phyloP scores from a whole-genome alignment of 164 flowering plant species.

The Warburgia ugandensis region DNA sequence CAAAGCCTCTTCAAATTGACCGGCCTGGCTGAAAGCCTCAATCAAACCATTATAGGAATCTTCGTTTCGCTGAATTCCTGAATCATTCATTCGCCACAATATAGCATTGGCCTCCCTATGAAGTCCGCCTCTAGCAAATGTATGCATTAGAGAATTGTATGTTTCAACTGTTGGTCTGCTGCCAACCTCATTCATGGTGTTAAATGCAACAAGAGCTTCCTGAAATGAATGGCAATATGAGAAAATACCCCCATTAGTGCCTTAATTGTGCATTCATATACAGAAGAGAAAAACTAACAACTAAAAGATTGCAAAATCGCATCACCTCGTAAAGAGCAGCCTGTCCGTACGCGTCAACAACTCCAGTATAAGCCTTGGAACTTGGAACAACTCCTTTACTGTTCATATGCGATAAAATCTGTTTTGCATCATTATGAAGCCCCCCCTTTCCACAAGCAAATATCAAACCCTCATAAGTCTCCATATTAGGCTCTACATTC shows the following conservation, averaged over 20 bases:
- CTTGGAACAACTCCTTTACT: slow-evolving; percentile 71
- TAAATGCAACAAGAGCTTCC: slow-evolving; percentile 86
- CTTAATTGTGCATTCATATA: neutral
- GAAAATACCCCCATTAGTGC: neutral
- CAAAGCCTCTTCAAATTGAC: slow-evolving; percentile 79
- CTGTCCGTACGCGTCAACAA: slow-evolving; percentile 87
- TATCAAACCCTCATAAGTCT: slow-evolving; percentile 81
- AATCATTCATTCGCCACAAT: slow-evolving; percentile 50
- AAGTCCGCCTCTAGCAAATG: slow-evolving; percentile 80
- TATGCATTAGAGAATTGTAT: slow-evolving; percentile 56
- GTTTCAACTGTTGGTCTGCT: slow-evolving; percentile 66
- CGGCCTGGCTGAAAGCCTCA: slow-evolving; percentile 83
- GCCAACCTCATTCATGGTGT: slow-evolving; percentile 89
- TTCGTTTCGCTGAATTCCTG: slow-evolving; percentile 41
- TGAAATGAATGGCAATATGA: slow-evolving; percentile 3
- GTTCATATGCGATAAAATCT: slow-evolving; percentile 62
- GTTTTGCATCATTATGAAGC: slow-evolving; percentile 73
- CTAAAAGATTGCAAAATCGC: neutral
- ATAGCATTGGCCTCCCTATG: slow-evolving; percentile 69
- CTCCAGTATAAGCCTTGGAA: slow-evolving; percentile 76
- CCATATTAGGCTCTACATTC: slow-evolving; percentile 91
- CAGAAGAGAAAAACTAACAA: neutral
- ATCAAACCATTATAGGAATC: slow-evolving; percentile 74
- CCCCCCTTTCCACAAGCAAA: slow-evolving; percentile 97
- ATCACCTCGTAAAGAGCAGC: slow-evolving; percentile 68